A percentile compares a stretch with the other conserved stretches of the same genome.
These are phyloP conservation scores for Penicillium sp. DNA, from an alignment of 2,329 filamentous ascomycete species.

Conservation along the genomic window DNA sequence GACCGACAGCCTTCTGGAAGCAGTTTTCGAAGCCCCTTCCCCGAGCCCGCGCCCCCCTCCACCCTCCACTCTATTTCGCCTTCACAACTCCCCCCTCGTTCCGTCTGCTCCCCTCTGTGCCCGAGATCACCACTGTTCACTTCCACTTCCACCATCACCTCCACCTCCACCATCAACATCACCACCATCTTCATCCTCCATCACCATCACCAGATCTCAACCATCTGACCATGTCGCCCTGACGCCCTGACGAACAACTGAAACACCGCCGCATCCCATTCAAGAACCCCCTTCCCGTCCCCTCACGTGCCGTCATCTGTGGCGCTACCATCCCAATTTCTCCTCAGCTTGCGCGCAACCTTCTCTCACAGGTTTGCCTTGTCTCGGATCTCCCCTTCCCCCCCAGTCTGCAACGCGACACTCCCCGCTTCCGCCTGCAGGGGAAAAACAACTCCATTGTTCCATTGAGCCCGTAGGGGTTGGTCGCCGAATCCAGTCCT, in stretches of 20 bases:
- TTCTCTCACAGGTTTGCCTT: slow-evolving; percentile 4
- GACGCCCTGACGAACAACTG: not conserved
- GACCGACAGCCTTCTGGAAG: slow-evolving; percentile 31
- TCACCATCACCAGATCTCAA: not conserved
- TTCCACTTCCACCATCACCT: too few relatives aligned
- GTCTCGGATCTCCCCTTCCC: slow-evolving; percentile 22
- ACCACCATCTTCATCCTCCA: slow-evolving; percentile 1
- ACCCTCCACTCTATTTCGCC: slow-evolving; percentile 19
- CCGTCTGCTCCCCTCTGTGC: slow-evolving; percentile 3
- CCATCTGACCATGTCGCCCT: slow-evolving; percentile 6
- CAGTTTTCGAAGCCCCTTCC: slow-evolving; percentile 28
- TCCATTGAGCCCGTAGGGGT: slow-evolving; percentile 22
- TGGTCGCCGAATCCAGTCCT: slow-evolving; percentile 22
- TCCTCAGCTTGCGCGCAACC: slow-evolving; percentile 3
- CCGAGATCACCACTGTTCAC: too few relatives aligned
- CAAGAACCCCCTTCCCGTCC: slow-evolving; percentile 15
- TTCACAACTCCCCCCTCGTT: not conserved
- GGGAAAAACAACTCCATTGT: slow-evolving; percentile 39
- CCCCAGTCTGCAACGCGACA: slow-evolving; percentile 26
- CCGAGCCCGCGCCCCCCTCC: slow-evolving; percentile 26
- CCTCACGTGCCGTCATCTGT: slow-evolving; percentile 22
- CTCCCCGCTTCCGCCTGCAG: slow-evolving; percentile 30
- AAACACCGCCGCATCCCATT: not conserved
- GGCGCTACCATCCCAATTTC: slow-evolving; percentile 9
- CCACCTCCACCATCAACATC: too few relatives aligned